These are phyloP conservation scores for Luffa aegyptiaca DNA, from an alignment of 306 rosid genomes.

Conservation along the genomic window DNA sequence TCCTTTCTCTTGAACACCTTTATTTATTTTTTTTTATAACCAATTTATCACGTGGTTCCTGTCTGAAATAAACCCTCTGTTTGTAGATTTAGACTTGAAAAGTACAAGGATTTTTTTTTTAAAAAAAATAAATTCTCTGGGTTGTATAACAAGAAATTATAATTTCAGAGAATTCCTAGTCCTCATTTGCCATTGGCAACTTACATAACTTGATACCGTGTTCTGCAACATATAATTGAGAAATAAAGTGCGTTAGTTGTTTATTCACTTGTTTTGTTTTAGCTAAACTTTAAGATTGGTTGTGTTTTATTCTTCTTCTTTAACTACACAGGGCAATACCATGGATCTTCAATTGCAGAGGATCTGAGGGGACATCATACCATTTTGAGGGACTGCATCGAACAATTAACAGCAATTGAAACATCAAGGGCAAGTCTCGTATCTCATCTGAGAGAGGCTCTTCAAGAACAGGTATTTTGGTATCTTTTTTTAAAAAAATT, in stretches of 20 bases:
- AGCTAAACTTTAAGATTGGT: conserved; percentile 11
- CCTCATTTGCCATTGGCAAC: neutral
- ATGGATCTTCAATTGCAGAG: conserved; percentile 53
- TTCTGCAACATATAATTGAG: neutral
- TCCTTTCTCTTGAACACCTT: neutral
- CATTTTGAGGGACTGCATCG: conserved; percentile 58
- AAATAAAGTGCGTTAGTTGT: neutral
- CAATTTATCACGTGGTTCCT: neutral
- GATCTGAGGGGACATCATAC: conserved; percentile 75
- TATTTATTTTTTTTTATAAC: too few relatives aligned
- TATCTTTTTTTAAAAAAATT: neutral
- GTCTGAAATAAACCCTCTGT: neutral
- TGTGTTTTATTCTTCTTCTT: conserved; percentile 10
- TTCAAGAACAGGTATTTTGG: conserved; percentile 75
- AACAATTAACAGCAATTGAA: conserved; percentile 62
- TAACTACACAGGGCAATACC: conserved; percentile 40
- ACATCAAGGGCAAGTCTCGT: conserved; percentile 75
- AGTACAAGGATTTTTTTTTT: too few relatives aligned
- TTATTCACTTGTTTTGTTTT: neutral
- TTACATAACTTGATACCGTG: neutral
- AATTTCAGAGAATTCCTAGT: neutral
- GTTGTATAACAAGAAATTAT: neutral
- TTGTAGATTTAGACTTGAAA: too few relatives aligned
- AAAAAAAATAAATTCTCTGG: neutral
- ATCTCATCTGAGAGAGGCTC: conserved; percentile 79